Evolutionary conservation across 768 basidiomycete genomes (phyloP).

Genomic region (Lentinus tigrinus): DNA sequence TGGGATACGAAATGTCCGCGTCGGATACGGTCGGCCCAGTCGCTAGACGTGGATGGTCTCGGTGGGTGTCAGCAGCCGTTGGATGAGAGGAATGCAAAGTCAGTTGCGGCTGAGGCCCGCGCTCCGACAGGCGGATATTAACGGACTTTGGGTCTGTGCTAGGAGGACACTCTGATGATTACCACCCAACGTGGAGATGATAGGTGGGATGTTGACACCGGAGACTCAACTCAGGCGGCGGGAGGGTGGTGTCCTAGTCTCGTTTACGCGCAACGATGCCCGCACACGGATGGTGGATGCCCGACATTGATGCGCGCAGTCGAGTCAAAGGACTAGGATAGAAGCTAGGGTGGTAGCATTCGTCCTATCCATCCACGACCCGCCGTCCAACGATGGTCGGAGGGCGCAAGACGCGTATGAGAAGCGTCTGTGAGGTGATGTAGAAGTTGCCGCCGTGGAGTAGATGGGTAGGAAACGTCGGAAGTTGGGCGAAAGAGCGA

Average conservation of each 20-base stretch:
- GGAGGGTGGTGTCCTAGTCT: neutral
- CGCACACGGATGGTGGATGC: neutral
- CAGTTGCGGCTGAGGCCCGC: neutral
- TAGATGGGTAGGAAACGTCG: neutral
- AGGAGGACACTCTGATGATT: too few relatives aligned
- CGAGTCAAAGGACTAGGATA: neutral
- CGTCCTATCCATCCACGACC: neutral
- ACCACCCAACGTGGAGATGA: too few relatives aligned
- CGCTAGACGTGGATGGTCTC: too few relatives aligned
- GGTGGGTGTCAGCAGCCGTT: too few relatives aligned
- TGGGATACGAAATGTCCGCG: too few relatives aligned
- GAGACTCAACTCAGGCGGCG: neutral
- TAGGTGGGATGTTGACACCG: too few relatives aligned
- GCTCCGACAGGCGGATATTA: neutral
- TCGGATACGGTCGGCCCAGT: too few relatives aligned
- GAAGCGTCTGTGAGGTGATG: neutral
- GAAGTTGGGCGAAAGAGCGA: neutral
- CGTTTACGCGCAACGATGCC: neutral
- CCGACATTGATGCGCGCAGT: neutral
- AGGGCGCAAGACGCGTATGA: neutral
- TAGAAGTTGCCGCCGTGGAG: neutral
- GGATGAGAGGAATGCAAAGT: too few relatives aligned
- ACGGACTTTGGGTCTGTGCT: neutral
- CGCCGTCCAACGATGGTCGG: neutral
- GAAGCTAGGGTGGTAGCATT: neutral